Evolutionary conservation across 768 basidiomycete species (phyloP), one percentile per base, ranked within the genome.

Genomic region (Tylopilus plumbeoviolaceoides): DNA sequence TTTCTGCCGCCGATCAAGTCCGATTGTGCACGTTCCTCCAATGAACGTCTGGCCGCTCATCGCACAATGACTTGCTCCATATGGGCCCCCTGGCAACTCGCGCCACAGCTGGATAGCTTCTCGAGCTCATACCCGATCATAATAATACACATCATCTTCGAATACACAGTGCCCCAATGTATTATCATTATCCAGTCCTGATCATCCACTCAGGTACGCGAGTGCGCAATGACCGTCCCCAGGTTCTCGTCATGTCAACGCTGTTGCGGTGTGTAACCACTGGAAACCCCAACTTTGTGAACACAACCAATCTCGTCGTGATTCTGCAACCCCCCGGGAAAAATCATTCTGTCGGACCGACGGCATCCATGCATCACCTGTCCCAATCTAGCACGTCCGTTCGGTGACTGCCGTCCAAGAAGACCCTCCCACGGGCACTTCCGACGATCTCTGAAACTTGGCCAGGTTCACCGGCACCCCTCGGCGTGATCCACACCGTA

Each of bases 1-100:
- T 70, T 62, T 63, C 64, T 55, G 52, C 59, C 68, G 67, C 66
- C 66, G 59, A 67, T 69, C 67, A 65, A 65, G 50, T 69, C 66
- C 68, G 63, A 70, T 70, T 59, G 58, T 31, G 53, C 54, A 58
- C 41, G 36, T 47, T 35, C 54, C 54, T 44, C 23, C 63, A 63
- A 53, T 54, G 53, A 55, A 57, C 48, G 31, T 35, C 51, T 51
- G 18, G 30, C 57, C 57, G 56, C 35, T 25, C 40, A 27, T 48
- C 55, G 55, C 47, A 55, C 45, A 25, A 48, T 45, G 9, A 47
- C 21, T 40, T 57, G 36, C 56, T 48, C 56, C 53, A 54, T 54
- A 38, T 48, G 33, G 47, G 1, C 20, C 56, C n/a, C 56, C 44
- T 57, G 48, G 56, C 56, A 57, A 57, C 54, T 50, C 48, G 44